Evolutionary conservation across 164 flowering plant genomes (phyloP).

Genomic region (Akebia trifoliata): DNA sequence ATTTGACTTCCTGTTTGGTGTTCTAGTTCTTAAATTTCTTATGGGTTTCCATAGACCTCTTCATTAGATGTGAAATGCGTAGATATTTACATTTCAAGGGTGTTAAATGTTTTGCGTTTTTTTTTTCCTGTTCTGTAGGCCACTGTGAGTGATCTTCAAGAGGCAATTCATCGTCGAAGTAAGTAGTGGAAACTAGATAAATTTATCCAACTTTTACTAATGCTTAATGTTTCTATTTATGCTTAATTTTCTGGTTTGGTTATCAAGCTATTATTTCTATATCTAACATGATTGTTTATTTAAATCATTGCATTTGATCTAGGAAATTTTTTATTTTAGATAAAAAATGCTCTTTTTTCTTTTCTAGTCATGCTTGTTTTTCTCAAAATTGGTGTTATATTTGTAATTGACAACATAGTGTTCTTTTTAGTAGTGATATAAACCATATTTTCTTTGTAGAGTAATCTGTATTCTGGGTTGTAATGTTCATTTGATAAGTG

Average conservation of each 20-base stretch:
- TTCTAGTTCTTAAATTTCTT: not conserved
- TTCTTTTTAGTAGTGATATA: too few species aligned
- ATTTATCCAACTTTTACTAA: not conserved
- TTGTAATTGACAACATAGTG: too few species aligned
- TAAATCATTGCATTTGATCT: too few species aligned
- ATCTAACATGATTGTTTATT: not conserved
- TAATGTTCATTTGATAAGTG: too few species aligned
- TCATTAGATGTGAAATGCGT: not conserved
- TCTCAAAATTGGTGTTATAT: too few species aligned
- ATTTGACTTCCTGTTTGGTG: not conserved
- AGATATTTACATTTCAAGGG: too few species aligned
- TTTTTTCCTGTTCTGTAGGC: slow-evolving; percentile 49
- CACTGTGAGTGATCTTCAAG: slow-evolving; percentile 87
- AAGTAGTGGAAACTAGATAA: slow-evolving; percentile 23
- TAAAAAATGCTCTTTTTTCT: too few species aligned
- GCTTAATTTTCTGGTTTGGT: not conserved
- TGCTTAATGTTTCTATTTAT: not conserved
- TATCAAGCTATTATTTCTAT: not conserved
- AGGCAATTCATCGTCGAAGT: slow-evolving; percentile 74
- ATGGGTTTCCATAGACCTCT: not conserved
- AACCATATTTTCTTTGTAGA: too few species aligned
- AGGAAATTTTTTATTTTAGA: too few species aligned
- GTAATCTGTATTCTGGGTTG: too few species aligned
- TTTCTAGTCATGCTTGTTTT: too few species aligned
- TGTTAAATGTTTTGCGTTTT: not conserved